phyloP scores from a whole-genome alignment of 768 basidiomycete genomes.

The Pholiota microspora region DNA sequence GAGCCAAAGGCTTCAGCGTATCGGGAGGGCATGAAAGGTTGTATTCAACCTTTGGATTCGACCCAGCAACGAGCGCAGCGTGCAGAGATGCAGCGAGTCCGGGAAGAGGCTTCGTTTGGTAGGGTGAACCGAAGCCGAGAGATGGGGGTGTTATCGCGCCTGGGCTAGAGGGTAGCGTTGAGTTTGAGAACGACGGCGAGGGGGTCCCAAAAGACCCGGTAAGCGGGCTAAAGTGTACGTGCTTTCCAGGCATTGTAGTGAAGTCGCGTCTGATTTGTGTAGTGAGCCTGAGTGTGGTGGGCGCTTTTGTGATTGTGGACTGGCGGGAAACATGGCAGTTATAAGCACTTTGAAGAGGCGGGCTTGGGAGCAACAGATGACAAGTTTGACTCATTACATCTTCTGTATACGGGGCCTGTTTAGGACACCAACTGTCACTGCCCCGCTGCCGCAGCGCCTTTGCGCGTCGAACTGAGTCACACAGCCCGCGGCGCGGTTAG shows the following conservation, averaged over 20 bases:
- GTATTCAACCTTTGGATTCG: conserved; percentile 9
- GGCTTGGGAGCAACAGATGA: background rate
- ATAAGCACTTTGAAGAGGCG: background rate
- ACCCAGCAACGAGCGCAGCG: background rate
- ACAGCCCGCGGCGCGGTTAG: conserved; percentile 2
- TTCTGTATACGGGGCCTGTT: background rate
- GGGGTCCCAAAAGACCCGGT: conserved; percentile 1
- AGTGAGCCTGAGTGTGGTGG: background rate
- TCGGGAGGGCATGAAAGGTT: conserved; percentile 14
- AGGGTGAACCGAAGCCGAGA: conserved; percentile 10
- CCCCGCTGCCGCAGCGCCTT: conserved; percentile 13
- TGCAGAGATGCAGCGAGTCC: background rate
- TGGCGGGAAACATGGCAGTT: background rate
- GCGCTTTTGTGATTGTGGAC: too few species aligned
- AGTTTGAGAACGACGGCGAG: conserved; percentile 9
- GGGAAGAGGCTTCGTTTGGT: conserved; percentile 4
- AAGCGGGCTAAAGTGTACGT: conserved; percentile 8
- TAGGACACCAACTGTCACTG: background rate
- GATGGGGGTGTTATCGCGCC: conserved; percentile 1
- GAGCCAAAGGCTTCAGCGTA: conserved; percentile 6
- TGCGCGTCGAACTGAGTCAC: conserved; percentile 5
- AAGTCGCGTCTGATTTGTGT: background rate
- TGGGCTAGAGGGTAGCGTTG: conserved; percentile 4
- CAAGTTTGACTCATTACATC: background rate
- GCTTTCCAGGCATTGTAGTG: conserved; percentile 13